phyloP scores from a whole-genome alignment of 108 stramenopile genomes.

The Stephanodiscus triporus region DNA sequence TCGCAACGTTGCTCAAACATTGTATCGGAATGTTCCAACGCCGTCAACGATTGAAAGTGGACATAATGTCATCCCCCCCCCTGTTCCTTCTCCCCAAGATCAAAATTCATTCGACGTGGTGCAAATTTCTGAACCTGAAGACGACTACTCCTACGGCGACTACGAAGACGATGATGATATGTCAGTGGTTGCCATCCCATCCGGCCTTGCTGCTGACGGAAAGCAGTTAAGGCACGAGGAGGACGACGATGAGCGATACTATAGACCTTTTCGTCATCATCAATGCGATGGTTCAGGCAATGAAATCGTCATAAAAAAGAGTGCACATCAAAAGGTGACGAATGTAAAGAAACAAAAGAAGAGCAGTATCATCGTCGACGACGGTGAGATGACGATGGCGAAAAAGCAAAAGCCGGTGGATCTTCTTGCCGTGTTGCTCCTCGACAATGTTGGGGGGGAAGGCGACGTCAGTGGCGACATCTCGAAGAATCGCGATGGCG shows the following conservation, averaged over 20 bases:
- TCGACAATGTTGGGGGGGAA: slow-evolving; percentile 11
- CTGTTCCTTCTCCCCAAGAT: too few relatives aligned
- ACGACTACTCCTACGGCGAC: neutral
- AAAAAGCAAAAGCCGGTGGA: slow-evolving; percentile 27
- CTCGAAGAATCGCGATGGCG: neutral
- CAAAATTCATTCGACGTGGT: neutral
- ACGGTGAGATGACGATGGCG: neutral
- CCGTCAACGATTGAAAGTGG: neutral
- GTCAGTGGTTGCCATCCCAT: slow-evolving; percentile 18
- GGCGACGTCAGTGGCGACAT: neutral
- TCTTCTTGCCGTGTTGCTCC: slow-evolving; percentile 34
- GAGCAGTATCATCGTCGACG: neutral
- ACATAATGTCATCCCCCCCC: neutral
- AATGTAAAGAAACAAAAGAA: slow-evolving; percentile 5
- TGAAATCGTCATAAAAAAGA: neutral
- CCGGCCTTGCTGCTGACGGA: slow-evolving; percentile 3
- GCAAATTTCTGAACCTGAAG: slow-evolving; percentile 42
- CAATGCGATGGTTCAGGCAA: neutral
- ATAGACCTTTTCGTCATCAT: slow-evolving; percentile 41
- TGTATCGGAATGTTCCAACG: neutral
- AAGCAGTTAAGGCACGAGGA: slow-evolving; percentile 16
- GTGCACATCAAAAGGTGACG: neutral
- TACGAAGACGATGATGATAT: slow-evolving; percentile 50
- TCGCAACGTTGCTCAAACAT: neutral
- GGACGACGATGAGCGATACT: slow-evolving; percentile 40